Percentiles rank a stretch among this genome's conserved stretches.
Evolutionary conservation across 768 basidiomycete species (phyloP).

Genomic region (Suillus subalutaceus): DNA sequence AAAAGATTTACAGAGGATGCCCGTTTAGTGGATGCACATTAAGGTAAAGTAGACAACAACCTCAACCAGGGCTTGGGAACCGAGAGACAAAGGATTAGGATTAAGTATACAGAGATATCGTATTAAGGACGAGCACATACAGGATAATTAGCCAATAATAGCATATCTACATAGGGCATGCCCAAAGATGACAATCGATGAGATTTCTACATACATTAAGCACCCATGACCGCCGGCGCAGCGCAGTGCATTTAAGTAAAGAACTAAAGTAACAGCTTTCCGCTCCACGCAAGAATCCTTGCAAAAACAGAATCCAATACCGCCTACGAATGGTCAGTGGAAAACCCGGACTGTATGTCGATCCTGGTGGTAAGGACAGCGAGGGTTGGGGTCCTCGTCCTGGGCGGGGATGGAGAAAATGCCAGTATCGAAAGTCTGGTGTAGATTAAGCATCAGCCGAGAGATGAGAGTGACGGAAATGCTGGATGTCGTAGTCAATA

Average conservation of each 20-base stretch:
- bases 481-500: conserved; percentile 25
- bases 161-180: not conserved
- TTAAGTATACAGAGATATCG: not conserved
- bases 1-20: not conserved
- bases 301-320: not conserved
- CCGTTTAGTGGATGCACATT: not conserved
- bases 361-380: not conserved
- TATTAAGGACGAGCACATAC: not conserved
- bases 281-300: not conserved
- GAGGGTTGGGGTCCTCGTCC: conserved; percentile 49
- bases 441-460: conserved; percentile 58
- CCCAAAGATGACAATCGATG: not conserved
- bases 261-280: not conserved
- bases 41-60: not conserved
- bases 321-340: not conserved
- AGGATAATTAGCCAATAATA: not conserved
- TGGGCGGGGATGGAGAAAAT: conserved; percentile 2
- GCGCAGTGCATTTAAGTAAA: not conserved
- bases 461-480: conserved; percentile 56
- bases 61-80: not conserved
- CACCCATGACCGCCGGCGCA: not conserved
- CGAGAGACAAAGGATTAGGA: not conserved
- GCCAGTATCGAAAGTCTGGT: conserved; percentile 36
- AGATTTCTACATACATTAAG: not conserved
- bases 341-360: not conserved